These are phyloP conservation scores for Auricularia sp. DNA, from an alignment of 768 basidiomycete species.

Conservation along the genomic window DNA sequence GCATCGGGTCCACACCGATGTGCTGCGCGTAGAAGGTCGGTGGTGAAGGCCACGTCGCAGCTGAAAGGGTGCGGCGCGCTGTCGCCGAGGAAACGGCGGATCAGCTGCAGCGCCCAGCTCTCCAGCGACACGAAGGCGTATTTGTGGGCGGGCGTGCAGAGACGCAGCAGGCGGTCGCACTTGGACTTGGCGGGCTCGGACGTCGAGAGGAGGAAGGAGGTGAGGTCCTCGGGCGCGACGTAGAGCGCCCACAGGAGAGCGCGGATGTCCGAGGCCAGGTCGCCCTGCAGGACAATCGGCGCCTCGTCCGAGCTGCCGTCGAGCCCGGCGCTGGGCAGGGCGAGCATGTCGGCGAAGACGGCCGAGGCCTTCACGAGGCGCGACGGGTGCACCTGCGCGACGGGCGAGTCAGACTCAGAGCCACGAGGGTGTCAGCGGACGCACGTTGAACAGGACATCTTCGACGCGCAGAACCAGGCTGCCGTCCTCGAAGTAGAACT, in stretches of 20 bases:
- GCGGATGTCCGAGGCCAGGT: conserved; percentile 54
- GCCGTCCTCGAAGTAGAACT: conserved; percentile 58
- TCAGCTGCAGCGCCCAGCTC: conserved; percentile 46
- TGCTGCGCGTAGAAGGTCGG: background rate
- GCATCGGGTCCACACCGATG: background rate
- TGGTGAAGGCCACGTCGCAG: conserved; percentile 11
- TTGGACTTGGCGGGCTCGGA: conserved; percentile 20
- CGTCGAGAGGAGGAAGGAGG: conserved; percentile 23
- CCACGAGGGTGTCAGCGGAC: conserved; percentile 12
- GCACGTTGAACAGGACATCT: conserved; percentile 58
- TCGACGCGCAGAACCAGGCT: conserved; percentile 56
- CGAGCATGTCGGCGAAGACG: conserved; percentile 56
- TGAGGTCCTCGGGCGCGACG: conserved; percentile 31
- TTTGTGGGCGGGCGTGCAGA: conserved; percentile 59
- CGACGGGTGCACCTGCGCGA: conserved; percentile 28
- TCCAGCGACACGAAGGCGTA: conserved; percentile 67
- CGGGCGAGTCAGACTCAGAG: conserved; percentile 6
- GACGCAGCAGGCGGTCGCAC: conserved; percentile 45
- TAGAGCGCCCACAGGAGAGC: conserved; percentile 72
- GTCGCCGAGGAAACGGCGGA: background rate
- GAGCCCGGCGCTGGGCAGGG: conserved; percentile 46
- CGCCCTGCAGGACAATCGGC: conserved; percentile 54
- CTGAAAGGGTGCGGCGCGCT: conserved; percentile 44
- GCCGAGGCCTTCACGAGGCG: conserved; percentile 51
- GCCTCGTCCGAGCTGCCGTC: conserved; percentile 47